phyloP scores from a whole-genome alignment of 192 early-diverging fungal genomes.

The Coemansia sp. region DNA sequence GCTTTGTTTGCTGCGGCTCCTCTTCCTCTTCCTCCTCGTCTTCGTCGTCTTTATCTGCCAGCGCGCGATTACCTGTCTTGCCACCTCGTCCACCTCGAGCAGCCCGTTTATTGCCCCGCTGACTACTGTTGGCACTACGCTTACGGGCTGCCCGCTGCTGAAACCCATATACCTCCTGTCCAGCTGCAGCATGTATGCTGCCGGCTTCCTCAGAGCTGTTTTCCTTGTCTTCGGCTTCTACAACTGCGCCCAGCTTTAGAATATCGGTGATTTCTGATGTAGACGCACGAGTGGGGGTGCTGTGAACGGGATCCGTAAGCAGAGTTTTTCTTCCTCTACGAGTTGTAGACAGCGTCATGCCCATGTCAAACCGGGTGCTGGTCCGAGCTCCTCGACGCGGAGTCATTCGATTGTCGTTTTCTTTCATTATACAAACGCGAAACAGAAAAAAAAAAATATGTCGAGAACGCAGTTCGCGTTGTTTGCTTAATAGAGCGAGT shows the following conservation, averaged over 20 bases:
- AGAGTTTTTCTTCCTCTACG: conserved; percentile 33
- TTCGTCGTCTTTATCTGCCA: conserved; percentile 12
- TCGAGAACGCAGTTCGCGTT: background rate
- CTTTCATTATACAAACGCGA: conserved; percentile 1
- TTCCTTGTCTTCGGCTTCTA: conserved; percentile 48
- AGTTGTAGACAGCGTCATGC: conserved; percentile 36
- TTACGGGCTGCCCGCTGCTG: conserved; percentile 34
- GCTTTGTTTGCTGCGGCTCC: background rate
- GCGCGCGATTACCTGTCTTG: background rate
- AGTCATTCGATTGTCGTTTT: conserved; percentile 8
- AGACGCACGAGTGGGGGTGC: conserved; percentile 22
- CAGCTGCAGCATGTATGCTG: conserved; percentile 13
- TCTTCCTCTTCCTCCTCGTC: conserved; percentile 22
- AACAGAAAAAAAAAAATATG: conserved; percentile 2
- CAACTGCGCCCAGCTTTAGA: conserved; percentile 33
- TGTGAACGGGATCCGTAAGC: conserved; percentile 24
- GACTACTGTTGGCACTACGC: conserved; percentile 17
- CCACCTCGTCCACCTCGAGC: conserved; percentile 17
- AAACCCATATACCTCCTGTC: conserved; percentile 45
- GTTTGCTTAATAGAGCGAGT: background rate
- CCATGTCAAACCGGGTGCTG: conserved; percentile 43
- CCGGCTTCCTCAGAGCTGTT: conserved; percentile 44
- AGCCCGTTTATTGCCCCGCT: conserved; percentile 8
- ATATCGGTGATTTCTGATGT: conserved; percentile 35
- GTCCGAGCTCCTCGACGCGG: conserved; percentile 16